Evolutionary conservation across 306 rosid genomes (phyloP), one percentile per base, ranked within the genome.

Genomic region (Adenanthera pavonina): DNA sequence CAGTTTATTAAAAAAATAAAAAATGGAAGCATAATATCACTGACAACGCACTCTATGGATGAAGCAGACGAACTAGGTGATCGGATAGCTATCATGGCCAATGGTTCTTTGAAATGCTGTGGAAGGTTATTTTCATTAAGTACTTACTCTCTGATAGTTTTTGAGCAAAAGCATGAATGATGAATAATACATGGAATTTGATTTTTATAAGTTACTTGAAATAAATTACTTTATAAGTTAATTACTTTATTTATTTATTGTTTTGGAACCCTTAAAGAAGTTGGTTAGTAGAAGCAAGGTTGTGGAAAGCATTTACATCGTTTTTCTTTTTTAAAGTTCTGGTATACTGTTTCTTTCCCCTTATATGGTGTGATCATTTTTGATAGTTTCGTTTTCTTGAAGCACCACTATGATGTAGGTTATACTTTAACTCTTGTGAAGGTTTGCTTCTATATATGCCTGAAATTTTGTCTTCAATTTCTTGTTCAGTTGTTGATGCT

Each of bases 11-110:
- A 95, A 85, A 93, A 91, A 85, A 88, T 90, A 36, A 95, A 90
- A 66, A 95, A 95, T 83, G 97, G 97, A 69, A 92, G 97, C 90
- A 95, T 95, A 87, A 92, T 95, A 73, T 89, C 93, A 77, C 88
- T 95, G 67, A 95, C 99, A 65, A 95, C 99, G 53, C 99, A 95
- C 83, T 95, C 99, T 73, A 95, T 95, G 99, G 99, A 95, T 87
- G 99, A 95, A 91, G 99, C 99, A 17, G 99, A 95, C 78, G 99
- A 89, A 81, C 89, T 95, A 74, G 97, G 99, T 80, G 99, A 95
- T 82, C 93, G 97, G 77, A 95, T 95, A 82, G 97, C 99, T 74
- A 95, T 95, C 86, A 95, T 95, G 99, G 97, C 97, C 71, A 95
- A 93, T 83, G 99, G 99, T 69, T 91, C 94, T 76, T 81, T 95